Evolutionary conservation across 805 yeast genomes (phyloP).

Genomic region (Yarrowia divulgata): DNA sequence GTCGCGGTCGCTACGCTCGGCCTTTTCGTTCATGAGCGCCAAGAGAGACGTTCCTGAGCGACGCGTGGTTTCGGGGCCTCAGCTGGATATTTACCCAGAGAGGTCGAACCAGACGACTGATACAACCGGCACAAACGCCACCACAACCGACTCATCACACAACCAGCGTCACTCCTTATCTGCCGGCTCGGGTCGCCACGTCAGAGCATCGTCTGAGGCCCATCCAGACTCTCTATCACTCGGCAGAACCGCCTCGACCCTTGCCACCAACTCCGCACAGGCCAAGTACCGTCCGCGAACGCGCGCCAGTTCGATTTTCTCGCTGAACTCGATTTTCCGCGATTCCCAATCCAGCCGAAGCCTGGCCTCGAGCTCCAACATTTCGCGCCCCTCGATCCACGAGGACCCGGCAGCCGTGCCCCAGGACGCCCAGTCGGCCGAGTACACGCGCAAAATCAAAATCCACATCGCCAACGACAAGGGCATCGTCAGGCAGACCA

Average conservation of each 20-base stretch:
- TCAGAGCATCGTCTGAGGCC: background rate
- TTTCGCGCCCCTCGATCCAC: conserved; percentile 16
- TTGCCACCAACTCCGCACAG: conserved; percentile 8
- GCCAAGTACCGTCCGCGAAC: conserved; percentile 27
- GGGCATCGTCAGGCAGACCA: background rate
- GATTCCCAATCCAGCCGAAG: conserved; percentile 21
- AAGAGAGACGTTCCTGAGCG: background rate
- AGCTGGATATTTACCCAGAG: conserved; percentile 16
- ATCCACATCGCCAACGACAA: conserved; percentile 22
- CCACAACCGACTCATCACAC: background rate
- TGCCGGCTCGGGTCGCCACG: background rate
- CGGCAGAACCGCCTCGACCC: conserved; percentile 12
- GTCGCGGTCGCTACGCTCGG: conserved; percentile 25
- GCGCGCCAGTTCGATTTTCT: conserved; percentile 22
- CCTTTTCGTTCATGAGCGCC: conserved; percentile 33
- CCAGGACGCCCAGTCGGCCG: conserved; percentile 17
- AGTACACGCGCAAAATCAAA: conserved; percentile 23
- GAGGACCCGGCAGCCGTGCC: conserved; percentile 31
- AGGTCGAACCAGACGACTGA: background rate
- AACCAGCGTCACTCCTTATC: too few relatives aligned
- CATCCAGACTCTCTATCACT: background rate
- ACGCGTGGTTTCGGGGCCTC: conserved; percentile 12
- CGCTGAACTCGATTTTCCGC: conserved; percentile 34
- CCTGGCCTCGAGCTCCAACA: conserved; percentile 4
- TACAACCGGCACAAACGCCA: too few relatives aligned